phyloP scores from a whole-genome alignment of 1,284 basidiomycete genomes.

The Boletus calvinii region DNA sequence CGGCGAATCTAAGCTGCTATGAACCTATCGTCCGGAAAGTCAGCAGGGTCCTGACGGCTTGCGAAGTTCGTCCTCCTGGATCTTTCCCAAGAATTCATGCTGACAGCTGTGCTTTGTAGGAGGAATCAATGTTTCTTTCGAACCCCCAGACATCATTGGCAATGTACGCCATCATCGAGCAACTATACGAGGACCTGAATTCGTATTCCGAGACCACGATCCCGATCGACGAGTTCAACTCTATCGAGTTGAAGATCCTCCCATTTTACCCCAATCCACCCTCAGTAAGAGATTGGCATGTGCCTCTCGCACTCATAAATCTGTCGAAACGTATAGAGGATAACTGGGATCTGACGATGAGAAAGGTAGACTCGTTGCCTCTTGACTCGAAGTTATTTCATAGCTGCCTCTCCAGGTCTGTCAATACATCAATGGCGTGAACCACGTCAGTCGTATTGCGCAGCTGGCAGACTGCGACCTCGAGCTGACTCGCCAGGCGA shows the following conservation, averaged over 20 bases:
- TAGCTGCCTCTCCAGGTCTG: constrained; percentile 53
- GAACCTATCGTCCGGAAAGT: constrained; percentile 96
- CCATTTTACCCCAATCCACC: constrained; percentile 96
- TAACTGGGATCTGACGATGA: constrained; percentile 97
- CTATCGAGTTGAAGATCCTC: constrained; percentile 93
- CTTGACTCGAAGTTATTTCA: constrained; percentile 1
- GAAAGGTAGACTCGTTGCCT: constrained; percentile 54
- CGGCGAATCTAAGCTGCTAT: constrained; percentile 89
- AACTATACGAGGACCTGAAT: constrained; percentile 96
- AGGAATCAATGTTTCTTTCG: constrained; percentile 89
- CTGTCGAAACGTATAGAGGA: constrained; percentile 78
- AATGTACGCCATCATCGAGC: constrained; percentile 89
- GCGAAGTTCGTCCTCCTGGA: constrained; percentile 70
- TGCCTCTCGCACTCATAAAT: constrained; percentile 88
- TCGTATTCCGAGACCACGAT: constrained; percentile 96
- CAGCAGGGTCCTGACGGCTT: constrained; percentile 79
- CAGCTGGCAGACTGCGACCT: constrained; percentile 90
- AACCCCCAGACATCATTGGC: constrained; percentile 66
- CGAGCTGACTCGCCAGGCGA: constrained; percentile 80
- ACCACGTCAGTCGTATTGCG: constrained; percentile 90
- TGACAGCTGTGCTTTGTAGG: constrained; percentile 45
- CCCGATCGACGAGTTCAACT: constrained; percentile 84
- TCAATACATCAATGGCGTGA: constrained; percentile 84
- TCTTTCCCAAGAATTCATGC: background rate
- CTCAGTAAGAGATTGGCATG: constrained; percentile 90